A percentile compares a stretch with the other conserved stretches of the same genome.
phyloP scores from a whole-genome alignment of 495 filamentous ascomycete genomes.

The Podospora pseudopauciseta region DNA sequence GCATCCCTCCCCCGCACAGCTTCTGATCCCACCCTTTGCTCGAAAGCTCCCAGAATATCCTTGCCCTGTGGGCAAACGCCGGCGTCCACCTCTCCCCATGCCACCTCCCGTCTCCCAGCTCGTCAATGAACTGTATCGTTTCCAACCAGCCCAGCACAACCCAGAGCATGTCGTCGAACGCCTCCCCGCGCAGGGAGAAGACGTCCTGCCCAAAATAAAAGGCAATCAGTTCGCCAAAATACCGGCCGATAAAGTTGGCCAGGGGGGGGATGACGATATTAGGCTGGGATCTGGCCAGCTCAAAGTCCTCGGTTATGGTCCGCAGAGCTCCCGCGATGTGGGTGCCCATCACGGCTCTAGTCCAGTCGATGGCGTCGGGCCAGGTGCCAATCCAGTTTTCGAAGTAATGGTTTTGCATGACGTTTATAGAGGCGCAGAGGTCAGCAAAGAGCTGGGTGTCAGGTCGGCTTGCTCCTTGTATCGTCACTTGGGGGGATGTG shows the following conservation, averaged over 20 bases:
- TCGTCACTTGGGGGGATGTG: neutral
- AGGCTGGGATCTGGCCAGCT: constrained; percentile 18
- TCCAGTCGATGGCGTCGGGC: constrained; percentile 92
- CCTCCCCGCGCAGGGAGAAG: constrained; percentile 70
- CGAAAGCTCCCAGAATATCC: constrained; percentile 86
- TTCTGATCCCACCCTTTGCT: constrained; percentile 74
- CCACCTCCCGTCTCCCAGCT: constrained; percentile 56
- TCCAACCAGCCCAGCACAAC: constrained; percentile 92
- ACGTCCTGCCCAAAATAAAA: constrained; percentile 88
- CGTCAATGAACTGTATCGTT: constrained; percentile 67
- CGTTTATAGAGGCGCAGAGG: constrained; percentile 59
- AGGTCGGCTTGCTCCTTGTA: neutral
- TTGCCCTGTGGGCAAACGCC: constrained; percentile 78
- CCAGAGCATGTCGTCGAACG: constrained; percentile 97
- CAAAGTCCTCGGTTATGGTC: constrained; percentile 52
- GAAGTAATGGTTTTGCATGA: constrained; percentile 78
- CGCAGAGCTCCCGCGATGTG: constrained; percentile 67
- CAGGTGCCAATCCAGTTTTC: constrained; percentile 73
- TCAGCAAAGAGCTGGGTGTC: constrained; percentile 35
- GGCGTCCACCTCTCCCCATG: constrained; percentile 72
- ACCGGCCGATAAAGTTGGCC: constrained; percentile 76
- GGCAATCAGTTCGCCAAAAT: constrained; percentile 68
- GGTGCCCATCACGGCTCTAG: constrained; percentile 79
- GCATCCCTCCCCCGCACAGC: constrained; percentile 86
- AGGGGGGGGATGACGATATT: constrained; percentile 43